Evolutionary conservation across 345 rosid genomes (phyloP).

Genomic region (Capsella bursapastoris): DNA sequence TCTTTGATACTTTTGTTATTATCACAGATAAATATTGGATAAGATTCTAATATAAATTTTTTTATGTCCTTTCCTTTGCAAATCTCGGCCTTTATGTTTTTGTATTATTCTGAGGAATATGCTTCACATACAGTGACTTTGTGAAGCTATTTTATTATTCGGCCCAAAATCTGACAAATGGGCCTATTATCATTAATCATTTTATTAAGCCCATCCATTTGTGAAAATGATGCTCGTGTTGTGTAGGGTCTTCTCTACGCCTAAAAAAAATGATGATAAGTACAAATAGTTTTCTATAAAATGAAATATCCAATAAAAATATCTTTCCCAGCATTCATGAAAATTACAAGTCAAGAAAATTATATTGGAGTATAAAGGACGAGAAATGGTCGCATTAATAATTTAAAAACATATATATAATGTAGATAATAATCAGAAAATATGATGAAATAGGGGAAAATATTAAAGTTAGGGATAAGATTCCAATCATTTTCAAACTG

Average conservation of each 20-base stretch:
- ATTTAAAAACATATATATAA: background rate
- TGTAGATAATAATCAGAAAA: background rate
- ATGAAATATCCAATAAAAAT: constrained; percentile 3
- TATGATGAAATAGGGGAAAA: background rate
- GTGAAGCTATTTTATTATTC: background rate
- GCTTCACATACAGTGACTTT: background rate
- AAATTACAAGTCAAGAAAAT: constrained; percentile 15
- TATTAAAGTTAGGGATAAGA: constrained; percentile 26
- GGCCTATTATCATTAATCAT: background rate
- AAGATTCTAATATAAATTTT: background rate
- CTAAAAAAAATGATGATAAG: constrained; percentile 4
- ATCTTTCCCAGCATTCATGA: constrained; percentile 16
- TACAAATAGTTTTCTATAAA: background rate
- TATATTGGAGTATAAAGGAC: constrained; percentile 9
- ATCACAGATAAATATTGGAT: background rate
- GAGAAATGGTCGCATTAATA: constrained; percentile 17
- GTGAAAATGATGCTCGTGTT: background rate
- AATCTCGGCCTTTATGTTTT: background rate
- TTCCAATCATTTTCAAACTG: constrained; percentile 35
- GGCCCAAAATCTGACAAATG: constrained; percentile 10
- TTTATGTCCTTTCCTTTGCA: background rate
- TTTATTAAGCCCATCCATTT: background rate
- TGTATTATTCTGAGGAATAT: background rate
- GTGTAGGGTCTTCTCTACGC: constrained; percentile 1
- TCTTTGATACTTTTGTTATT: background rate